Percentiles rank a stretch among this genome's conserved stretches.
phyloP scores from a whole-genome alignment of 495 filamentous ascomycete species.

The Rhypophila decipiens region DNA sequence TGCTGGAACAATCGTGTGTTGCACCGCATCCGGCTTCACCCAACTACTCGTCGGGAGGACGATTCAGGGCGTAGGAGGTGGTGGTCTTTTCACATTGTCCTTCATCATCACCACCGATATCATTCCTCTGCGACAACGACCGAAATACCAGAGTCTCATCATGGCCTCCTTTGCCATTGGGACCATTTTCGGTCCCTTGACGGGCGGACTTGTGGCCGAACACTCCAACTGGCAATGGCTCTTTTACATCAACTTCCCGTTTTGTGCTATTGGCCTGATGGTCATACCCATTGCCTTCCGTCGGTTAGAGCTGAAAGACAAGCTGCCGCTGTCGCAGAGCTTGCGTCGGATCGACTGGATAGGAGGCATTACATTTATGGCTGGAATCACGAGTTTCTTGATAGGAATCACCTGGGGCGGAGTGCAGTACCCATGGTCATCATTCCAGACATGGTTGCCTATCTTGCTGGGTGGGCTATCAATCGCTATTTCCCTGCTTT shows the following conservation, averaged over 20 bases:
- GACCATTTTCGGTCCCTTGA: constrained; percentile 56
- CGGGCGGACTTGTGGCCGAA: constrained; percentile 60
- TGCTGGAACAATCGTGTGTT: constrained; percentile 51
- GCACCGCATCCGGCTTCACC: constrained; percentile 49
- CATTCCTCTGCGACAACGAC: constrained; percentile 45
- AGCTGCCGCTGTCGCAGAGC: constrained; percentile 27
- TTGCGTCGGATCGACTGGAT: constrained; percentile 53
- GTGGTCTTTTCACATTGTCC: constrained; percentile 55
- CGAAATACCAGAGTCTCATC: constrained; percentile 34
- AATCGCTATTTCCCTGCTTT: constrained; percentile 39
- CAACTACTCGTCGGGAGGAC: constrained; percentile 57
- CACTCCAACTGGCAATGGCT: constrained; percentile 51
- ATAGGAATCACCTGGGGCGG: constrained; percentile 53
- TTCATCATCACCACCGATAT: constrained; percentile 60
- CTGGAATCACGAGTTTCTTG: constrained; percentile 38
- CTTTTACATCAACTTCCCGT: constrained; percentile 39
- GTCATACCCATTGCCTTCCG: constrained; percentile 26
- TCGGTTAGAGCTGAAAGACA: constrained; percentile 2
- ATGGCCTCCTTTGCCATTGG: constrained; percentile 46
- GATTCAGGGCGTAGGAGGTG: constrained; percentile 63
- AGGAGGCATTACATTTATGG: constrained; percentile 51
- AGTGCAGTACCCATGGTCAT: constrained; percentile 46
- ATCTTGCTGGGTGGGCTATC: constrained; percentile 44
- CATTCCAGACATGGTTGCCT: constrained; percentile 51
- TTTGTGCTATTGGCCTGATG: constrained; percentile 25